Base-by-base conservation (phyloP, 345 rosid species). In the Pistacia integerrima region DNA sequence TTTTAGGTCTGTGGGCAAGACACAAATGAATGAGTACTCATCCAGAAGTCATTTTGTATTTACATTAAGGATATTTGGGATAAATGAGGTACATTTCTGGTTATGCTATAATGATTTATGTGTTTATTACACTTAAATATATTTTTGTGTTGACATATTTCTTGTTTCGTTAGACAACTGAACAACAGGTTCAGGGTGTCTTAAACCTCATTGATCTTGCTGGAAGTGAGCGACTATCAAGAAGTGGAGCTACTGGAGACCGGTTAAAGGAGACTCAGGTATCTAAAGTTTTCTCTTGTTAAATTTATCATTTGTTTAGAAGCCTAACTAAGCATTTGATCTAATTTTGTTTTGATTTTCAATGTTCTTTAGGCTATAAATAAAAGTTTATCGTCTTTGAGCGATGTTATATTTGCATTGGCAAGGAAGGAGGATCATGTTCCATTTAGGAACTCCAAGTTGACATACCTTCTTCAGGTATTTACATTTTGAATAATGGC, bases 181-280 rank as follows among this genome's bases (percentile, higher is more conserved):
- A 91, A 65, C 98, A 97, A 79, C 95, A 94, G 74, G 97, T 94
- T 16, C 97, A 97, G 83, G 99, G 99, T 11, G 95, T 96, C 16
- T 77, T 96, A 25, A 93, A 96, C 76, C 87, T 96, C 3, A 96
- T 96, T 56, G 99, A 96, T 80, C 91, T 96, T 30, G 99, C 99
- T 69, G 99, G 99, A 64, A 96, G 99, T 67, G 99, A 96, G 85
- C 85, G 99, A 14, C 88, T 96, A 11, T 96, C 97, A 18, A 91
- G 55, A 75, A 96, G 99, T 71, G 98, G 97, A 6, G 90, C 98
- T 49, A 96, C 94, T 14, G 99, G 99, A 48, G 98, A 96, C 3
- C 85, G 99, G 69, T 78, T 93, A 59, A 93, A 92, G 83, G 99
- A 96, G 88, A 96, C 99, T 35, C 97, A 93, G 97, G 98, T 94